Percentiles rank a stretch among this genome's conserved stretches.
phyloP scores from a whole-genome alignment of 257 asterid species.

The Thymus quinquecostatus region DNA sequence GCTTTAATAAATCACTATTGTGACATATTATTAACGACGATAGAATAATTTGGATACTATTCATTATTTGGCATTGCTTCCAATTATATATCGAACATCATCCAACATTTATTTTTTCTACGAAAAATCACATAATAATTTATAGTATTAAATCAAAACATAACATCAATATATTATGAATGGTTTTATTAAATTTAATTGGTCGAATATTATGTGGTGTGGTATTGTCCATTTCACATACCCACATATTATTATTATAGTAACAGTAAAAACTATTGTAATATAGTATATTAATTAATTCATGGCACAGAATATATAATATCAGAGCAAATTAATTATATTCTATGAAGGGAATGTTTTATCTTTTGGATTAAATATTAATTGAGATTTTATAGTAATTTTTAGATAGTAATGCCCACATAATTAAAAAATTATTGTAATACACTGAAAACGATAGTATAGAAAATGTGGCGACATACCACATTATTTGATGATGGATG shows the following conservation, averaged over 20 bases:
- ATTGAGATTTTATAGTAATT: no score
- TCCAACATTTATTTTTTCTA: no score
- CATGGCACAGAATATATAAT: background rate
- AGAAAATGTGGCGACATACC: background rate
- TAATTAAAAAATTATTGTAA: background rate
- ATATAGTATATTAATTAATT: background rate
- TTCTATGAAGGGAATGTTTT: slow-evolving; percentile 11
- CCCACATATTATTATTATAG: background rate
- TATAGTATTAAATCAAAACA: no score
- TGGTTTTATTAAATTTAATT: no score
- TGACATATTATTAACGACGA: no score
- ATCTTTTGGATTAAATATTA: background rate
- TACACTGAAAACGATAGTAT: background rate
- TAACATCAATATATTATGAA: no score
- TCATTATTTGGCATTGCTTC: background rate
- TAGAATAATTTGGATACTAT: background rate
- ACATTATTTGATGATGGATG: background rate
- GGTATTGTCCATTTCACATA: background rate
- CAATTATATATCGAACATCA: background rate
- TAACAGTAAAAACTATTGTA: background rate
- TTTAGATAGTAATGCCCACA: background rate
- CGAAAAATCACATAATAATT: no score
- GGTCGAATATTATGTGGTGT: background rate
- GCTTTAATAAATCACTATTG: no score
- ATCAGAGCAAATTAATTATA: background rate